Conservation (phyloP, 495 filamentous ascomycete species). For the Penicillium desertorum region DNA sequence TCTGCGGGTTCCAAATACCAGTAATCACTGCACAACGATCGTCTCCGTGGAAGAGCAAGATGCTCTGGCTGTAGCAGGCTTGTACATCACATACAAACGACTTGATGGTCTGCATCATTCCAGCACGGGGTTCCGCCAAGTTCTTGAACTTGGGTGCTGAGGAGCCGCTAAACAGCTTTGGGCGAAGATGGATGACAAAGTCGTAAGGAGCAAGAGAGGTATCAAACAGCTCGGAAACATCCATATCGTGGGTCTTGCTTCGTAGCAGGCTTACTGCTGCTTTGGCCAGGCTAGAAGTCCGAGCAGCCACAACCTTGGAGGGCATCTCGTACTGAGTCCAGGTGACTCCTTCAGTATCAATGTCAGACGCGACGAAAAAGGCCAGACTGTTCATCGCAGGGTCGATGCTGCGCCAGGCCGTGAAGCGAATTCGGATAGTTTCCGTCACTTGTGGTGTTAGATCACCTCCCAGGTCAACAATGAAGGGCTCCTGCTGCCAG, state of each 20-base stretch:
- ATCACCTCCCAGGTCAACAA: slow-evolving; percentile 67
- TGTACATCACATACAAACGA: slow-evolving; percentile 61
- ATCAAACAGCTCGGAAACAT: slow-evolving; percentile 64
- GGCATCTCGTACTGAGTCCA: slow-evolving; percentile 73
- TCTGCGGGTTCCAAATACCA: slow-evolving; percentile 78
- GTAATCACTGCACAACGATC: slow-evolving; percentile 60
- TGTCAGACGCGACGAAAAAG: slow-evolving; percentile 77
- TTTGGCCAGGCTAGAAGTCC: slow-evolving; percentile 78
- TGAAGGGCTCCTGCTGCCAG: slow-evolving; percentile 78
- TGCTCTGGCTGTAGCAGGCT: slow-evolving; percentile 56
- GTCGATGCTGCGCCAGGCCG: slow-evolving; percentile 78
- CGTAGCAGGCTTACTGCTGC: slow-evolving; percentile 63
- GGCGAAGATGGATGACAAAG: slow-evolving; percentile 71
- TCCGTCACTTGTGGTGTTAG: slow-evolving; percentile 53
- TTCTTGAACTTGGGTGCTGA: slow-evolving; percentile 67
- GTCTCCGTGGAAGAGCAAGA: slow-evolving; percentile 73
- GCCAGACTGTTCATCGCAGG: slow-evolving; percentile 80
- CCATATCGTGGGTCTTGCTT: slow-evolving; percentile 55
- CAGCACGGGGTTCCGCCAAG: slow-evolving; percentile 37
- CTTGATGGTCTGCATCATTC: slow-evolving; percentile 43
- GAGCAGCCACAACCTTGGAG: slow-evolving; percentile 76
- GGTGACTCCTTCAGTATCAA: slow-evolving; percentile 72
- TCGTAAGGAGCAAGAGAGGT: slow-evolving; percentile 74
- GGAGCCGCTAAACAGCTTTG: slow-evolving; percentile 38
- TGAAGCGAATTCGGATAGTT: slow-evolving; percentile 66